Conservation (phyloP, 768 basidiomycete species). For the Pleurotus platypus region DNA sequence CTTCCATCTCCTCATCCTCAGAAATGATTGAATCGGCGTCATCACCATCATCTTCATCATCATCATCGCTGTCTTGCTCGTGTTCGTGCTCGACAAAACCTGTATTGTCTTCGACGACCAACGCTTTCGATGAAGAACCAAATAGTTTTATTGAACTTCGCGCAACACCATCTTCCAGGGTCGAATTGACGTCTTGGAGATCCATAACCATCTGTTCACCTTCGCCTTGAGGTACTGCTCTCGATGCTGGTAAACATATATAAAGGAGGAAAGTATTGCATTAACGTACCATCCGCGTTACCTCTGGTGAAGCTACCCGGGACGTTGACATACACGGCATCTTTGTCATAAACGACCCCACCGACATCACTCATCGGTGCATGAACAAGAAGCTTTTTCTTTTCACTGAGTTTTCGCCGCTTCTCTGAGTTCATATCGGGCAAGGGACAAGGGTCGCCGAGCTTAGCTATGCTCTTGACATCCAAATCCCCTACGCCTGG, state of each 20-base stretch:
- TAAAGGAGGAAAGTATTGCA: neutral
- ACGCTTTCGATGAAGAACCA: slow-evolving; percentile 71
- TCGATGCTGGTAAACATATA: too few relatives aligned
- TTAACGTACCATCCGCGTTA: slow-evolving; percentile 55
- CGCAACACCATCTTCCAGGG: slow-evolving; percentile 81
- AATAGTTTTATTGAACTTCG: slow-evolving; percentile 82
- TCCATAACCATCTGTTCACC: slow-evolving; percentile 98
- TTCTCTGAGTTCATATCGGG: slow-evolving; percentile 91
- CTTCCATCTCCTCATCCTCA: slow-evolving; percentile 16
- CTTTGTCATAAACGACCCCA: slow-evolving; percentile 96
- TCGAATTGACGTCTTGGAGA: slow-evolving; percentile 80
- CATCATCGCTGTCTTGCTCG: slow-evolving; percentile 27
- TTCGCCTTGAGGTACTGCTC: slow-evolving; percentile 76
- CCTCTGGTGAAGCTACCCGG: slow-evolving; percentile 89
- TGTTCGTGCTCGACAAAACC: slow-evolving; percentile 28
- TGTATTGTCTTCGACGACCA: slow-evolving; percentile 40
- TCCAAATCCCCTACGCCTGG: slow-evolving; percentile 92
- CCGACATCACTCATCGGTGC: slow-evolving; percentile 99
- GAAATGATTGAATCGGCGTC: slow-evolving; percentile 27
- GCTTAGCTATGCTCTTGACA: slow-evolving; percentile 64
- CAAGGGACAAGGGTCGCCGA: slow-evolving; percentile 95
- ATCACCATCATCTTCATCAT: slow-evolving; percentile 29
- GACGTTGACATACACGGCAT: slow-evolving; percentile 97
- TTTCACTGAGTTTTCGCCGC: slow-evolving; percentile 88
- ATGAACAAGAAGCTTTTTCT: slow-evolving; percentile 87